These are phyloP conservation scores for Paecilomyces variotii DNA, from an alignment of 2,329 filamentous ascomycete genomes.

Conservation along the genomic window DNA sequence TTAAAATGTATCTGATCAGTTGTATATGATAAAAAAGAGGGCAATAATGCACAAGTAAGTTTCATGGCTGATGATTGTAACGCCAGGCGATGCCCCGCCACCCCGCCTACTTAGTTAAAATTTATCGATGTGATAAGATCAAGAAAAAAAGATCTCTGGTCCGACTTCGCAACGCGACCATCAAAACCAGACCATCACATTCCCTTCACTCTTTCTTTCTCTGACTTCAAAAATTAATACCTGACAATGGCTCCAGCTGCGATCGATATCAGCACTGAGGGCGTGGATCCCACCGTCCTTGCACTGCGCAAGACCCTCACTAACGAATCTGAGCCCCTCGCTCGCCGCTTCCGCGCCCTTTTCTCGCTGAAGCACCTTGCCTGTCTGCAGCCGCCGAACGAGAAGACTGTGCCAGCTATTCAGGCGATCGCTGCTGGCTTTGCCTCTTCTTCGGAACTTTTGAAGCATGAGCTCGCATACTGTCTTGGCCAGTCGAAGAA, in stretches of 20 bases:
- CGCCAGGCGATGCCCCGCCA: constrained; percentile 17
- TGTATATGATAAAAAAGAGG: too few relatives aligned
- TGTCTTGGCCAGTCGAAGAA: constrained; percentile 89
- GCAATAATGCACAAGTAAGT: too few relatives aligned
- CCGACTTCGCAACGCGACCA: not conserved
- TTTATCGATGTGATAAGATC: constrained; percentile 28
- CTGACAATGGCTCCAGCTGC: constrained; percentile 25
- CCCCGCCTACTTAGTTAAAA: constrained; percentile 26
- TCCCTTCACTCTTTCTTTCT: not conserved
- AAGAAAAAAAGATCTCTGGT: constrained; percentile 12
- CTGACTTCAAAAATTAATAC: constrained; percentile 1
- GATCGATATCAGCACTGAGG: constrained; percentile 14
- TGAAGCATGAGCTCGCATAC: constrained; percentile 97
- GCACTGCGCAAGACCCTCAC: constrained; percentile 62
- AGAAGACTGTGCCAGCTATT: constrained; percentile 55
- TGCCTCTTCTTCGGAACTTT: constrained; percentile 70
- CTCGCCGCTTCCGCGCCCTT: constrained; percentile 86
- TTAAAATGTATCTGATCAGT: too few relatives aligned
- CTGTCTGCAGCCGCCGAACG: constrained; percentile 51
- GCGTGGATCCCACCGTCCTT: constrained; percentile 30
- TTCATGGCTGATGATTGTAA: not conserved
- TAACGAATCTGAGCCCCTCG: constrained; percentile 73
- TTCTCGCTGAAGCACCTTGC: constrained; percentile 97
- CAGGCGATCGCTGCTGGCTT: constrained; percentile 85
- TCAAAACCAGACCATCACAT: not conserved